phyloP scores from a whole-genome alignment of 805 yeast genomes.

The Trichomonascus vanleenenianus region DNA sequence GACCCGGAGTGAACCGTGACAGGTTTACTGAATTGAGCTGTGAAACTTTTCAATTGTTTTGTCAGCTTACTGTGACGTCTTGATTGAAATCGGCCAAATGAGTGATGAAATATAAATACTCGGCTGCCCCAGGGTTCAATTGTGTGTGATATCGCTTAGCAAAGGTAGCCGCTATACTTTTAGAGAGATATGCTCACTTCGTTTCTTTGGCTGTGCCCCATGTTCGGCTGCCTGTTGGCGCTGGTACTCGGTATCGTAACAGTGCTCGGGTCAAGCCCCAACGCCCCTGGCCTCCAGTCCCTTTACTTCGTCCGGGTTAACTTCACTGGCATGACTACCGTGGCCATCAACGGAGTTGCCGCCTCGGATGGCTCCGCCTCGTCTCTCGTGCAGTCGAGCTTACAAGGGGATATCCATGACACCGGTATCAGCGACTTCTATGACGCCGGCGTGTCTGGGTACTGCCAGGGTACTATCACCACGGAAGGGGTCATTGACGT shows the following conservation, averaged over 20 bases:
- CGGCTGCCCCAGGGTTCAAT: too few species aligned
- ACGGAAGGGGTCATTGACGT: conserved; percentile 26
- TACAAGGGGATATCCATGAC: conserved; percentile 15
- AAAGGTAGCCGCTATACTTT: too few species aligned
- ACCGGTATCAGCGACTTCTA: conserved; percentile 41
- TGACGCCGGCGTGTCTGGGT: conserved; percentile 57
- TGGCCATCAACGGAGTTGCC: conserved; percentile 15
- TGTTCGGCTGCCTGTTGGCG: conserved; percentile 32
- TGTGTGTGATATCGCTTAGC: too few species aligned
- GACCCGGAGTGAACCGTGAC: too few species aligned
- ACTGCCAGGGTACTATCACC: conserved; percentile 41
- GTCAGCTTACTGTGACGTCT: too few species aligned
- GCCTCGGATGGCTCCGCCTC: conserved; percentile 9
- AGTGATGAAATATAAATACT: too few species aligned
- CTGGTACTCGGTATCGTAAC: conserved; percentile 42
- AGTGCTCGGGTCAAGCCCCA: conserved; percentile 43
- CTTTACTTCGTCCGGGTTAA: conserved; percentile 44
- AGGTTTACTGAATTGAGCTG: too few species aligned
- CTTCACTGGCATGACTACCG: conserved; percentile 29
- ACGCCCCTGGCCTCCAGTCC: conserved; percentile 35
- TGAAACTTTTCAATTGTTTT: too few species aligned
- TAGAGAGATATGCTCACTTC: too few species aligned
- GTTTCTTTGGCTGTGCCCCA: conserved; percentile 28
- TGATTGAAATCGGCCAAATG: too few species aligned
- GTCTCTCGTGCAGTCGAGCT: conserved; percentile 13